Base-by-base conservation (phyloP, 2,329 filamentous ascomycete species). In the Phialocephala subalpina region DNA sequence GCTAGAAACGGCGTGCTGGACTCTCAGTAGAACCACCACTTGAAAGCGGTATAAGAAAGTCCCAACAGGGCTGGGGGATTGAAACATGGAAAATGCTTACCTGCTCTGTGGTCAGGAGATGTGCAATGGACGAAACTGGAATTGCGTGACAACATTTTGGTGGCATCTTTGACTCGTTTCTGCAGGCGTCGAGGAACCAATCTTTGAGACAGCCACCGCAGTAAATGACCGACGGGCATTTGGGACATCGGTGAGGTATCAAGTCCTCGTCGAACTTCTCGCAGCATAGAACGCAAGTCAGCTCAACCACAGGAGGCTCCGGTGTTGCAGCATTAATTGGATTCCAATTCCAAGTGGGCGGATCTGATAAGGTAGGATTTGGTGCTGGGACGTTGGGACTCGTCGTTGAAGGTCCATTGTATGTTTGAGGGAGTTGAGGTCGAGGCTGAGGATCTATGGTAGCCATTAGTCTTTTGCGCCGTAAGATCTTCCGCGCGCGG, bases 131-230 rank as follows among this genome's bases (percentile, higher is more conserved):
- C 18, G 49, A 45, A n/a, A 82, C 72, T 55, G 81, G 81, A 11
- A 85, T 76, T 8, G 79, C 73, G 3, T 57, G 70, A 67, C 82
- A 83, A 72, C 84, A 86, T 29, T 77, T 75, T 2, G 82, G 80
- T 2, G 81, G 82, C 82, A 83, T 83, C 29, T 74, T 72, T 0
- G 75, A 70, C 45, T 75, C 72, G 62, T 82, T 77, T 38, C 73
- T 76, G 63, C 76, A 79, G 16, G 81, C 80, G 6, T 74, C 69
- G 0, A 78, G 67, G 70, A 84, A 84, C 77, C 81, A 79, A 4
- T 69, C 63, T 57, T 73, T 78, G 16, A 83, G 66, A 62, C 82
- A 83, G 3, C 67, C 40, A 18, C 69, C 47, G 60, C 78, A 80
- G 25, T 62, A 66, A 18, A 60, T 33, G 2, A 42, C 20, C 12